Evolutionary conservation across 2,329 filamentous ascomycete genomes (phyloP).

Genomic region (Juglanconis oblonga): DNA sequence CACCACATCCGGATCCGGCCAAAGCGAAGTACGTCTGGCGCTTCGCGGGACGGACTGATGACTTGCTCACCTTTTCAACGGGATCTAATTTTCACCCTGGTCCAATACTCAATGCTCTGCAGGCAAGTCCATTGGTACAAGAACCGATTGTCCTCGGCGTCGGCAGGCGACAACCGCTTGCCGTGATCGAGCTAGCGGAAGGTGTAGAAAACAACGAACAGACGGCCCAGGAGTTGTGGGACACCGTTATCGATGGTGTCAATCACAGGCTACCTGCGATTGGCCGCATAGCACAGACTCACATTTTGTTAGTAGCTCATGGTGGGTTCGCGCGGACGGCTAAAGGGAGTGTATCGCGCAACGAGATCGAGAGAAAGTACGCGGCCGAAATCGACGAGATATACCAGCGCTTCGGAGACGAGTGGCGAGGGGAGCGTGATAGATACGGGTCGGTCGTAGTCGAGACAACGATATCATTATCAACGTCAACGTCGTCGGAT

Average conservation of each 20-base stretch:
- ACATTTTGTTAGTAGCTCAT: conserved; percentile 5
- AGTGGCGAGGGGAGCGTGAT: conserved; percentile 10
- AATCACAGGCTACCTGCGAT: conserved; percentile 7
- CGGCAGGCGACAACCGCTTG: conserved; percentile 8
- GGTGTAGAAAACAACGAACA: not conserved
- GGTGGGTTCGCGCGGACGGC: conserved; percentile 10
- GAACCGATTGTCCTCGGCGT: conserved; percentile 9
- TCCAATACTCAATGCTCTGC: conserved; percentile 4
- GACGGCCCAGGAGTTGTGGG: conserved; percentile 8
- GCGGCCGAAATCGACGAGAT: not conserved
- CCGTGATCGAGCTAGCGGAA: conserved; percentile 9
- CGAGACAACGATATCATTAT: conserved; percentile 6
- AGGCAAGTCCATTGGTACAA: not conserved
- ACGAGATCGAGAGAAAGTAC: conserved; percentile 9
- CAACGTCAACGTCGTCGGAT: not conserved
- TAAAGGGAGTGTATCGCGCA: conserved; percentile 9
- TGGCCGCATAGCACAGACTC: conserved; percentile 3
- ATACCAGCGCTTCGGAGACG: conserved; percentile 6
- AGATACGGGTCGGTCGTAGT: conserved; percentile 7
- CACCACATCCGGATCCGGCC: conserved; percentile 20
- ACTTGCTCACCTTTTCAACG: conserved; percentile 11
- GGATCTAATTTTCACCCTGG: conserved; percentile 10
- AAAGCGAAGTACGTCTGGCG: conserved; percentile 20
- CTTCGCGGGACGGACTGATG: conserved; percentile 23
- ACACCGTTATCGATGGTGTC: conserved; percentile 1